Evolutionary conservation across 1,284 basidiomycete genomes (phyloP).

Genomic region (Sporisorium reilianum): DNA sequence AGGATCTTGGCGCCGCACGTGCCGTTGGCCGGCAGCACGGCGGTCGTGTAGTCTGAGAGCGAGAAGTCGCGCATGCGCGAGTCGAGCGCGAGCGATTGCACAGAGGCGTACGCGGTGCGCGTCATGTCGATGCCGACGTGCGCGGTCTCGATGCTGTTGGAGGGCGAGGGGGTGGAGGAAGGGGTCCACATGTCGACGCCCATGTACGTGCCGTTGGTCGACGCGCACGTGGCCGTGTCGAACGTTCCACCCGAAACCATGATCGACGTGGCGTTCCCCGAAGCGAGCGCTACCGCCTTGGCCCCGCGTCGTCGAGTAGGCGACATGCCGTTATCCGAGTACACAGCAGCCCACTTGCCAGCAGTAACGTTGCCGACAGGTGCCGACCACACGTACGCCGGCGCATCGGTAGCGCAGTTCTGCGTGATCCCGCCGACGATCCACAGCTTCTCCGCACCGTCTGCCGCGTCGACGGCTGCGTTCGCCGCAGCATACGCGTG

Average conservation of each 20-base stretch:
- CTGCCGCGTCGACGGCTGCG: slow-evolving; percentile 12
- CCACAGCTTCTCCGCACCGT: slow-evolving; percentile 46
- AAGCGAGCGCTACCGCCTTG: slow-evolving; percentile 25
- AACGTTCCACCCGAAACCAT: slow-evolving; percentile 39
- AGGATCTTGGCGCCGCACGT: slow-evolving; percentile 40
- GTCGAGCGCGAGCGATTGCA: slow-evolving; percentile 39
- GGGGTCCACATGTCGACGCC: slow-evolving; percentile 41
- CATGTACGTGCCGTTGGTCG: slow-evolving; percentile 24
- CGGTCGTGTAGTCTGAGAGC: slow-evolving; percentile 63
- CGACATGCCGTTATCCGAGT: slow-evolving; percentile 15
- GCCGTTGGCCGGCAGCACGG: slow-evolving; percentile 26
- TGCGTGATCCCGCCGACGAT: slow-evolving; percentile 61
- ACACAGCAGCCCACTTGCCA: slow-evolving; percentile 31
- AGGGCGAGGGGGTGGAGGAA: neutral
- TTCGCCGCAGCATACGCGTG: slow-evolving; percentile 56
- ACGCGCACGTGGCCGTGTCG: slow-evolving; percentile 25
- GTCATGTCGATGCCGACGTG: slow-evolving; percentile 28
- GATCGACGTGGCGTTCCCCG: slow-evolving; percentile 18
- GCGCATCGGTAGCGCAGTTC: slow-evolving; percentile 52
- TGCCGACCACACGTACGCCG: slow-evolving; percentile 46
- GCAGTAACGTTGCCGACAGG: slow-evolving; percentile 25
- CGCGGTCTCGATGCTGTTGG: slow-evolving; percentile 7
- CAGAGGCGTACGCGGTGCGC: slow-evolving; percentile 5
- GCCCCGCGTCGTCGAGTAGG: slow-evolving; percentile 26
- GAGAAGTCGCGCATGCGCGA: slow-evolving; percentile 46